Conservation (phyloP, 352 stramenopile species). For the Pelagophyceae sp. region DNA sequence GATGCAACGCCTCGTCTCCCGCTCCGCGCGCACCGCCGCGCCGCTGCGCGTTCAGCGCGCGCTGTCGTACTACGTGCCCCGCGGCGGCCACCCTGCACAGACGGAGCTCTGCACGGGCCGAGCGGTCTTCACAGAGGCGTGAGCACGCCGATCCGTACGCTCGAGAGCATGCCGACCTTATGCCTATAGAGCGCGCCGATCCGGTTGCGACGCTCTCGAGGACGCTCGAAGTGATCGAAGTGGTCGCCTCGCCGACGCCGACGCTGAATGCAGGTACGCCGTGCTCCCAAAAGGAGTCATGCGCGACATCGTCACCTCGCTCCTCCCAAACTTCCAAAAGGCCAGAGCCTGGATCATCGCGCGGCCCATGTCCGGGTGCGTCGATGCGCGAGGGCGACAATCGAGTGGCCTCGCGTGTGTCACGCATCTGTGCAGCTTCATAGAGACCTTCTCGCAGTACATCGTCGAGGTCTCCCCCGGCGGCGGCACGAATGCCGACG, state of each 20-base stretch:
- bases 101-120: not conserved
- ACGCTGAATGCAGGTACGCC: slow-evolving; percentile 1
- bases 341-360: slow-evolving; percentile 4
- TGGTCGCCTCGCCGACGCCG: too few relatives aligned
- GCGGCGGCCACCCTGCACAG: slow-evolving; percentile 10
- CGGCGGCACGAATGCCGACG: not conserved
- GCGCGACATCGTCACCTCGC: slow-evolving; percentile 5
- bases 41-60: too few relatives aligned
- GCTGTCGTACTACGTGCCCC: not conserved
- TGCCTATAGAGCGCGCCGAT: too few relatives aligned
- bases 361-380: not conserved
- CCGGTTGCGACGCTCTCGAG: too few relatives aligned
- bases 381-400: too few relatives aligned
- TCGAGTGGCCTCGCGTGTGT: too few relatives aligned
- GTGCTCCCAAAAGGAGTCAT: not conserved
- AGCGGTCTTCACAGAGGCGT: slow-evolving; percentile 7
- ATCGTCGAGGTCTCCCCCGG: not conserved
- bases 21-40: too few relatives aligned
- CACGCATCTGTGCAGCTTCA: too few relatives aligned
- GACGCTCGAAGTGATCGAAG: too few relatives aligned
- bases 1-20: not conserved
- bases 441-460: slow-evolving; percentile 20
- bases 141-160: not conserved
- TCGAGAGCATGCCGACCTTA: too few relatives aligned
- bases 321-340: not conserved